These are phyloP conservation scores for Calonectria naviculata DNA, from an alignment of 2,329 filamentous ascomycete genomes.

Conservation along the genomic window DNA sequence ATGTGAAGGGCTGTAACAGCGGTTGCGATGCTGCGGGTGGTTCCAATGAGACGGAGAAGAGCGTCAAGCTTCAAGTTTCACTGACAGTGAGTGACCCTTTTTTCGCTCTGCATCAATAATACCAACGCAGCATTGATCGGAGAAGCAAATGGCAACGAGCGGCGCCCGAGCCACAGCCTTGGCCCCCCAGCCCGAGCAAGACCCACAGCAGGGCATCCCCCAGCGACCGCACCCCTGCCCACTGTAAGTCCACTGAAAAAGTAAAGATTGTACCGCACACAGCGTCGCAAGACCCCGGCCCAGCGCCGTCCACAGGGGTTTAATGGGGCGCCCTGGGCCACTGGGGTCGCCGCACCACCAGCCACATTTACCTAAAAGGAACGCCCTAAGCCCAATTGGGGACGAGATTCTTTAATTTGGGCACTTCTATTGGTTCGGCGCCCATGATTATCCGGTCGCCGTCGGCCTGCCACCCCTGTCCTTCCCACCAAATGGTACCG, in stretches of 20 bases:
- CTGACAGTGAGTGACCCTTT: conserved; percentile 34
- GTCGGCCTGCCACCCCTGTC: conserved; percentile 32
- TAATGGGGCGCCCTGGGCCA: conserved; percentile 12
- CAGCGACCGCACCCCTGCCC: conserved; percentile 8
- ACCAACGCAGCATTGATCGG: conserved; percentile 27
- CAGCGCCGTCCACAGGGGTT: conserved; percentile 24
- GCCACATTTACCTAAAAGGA: conserved; percentile 20
- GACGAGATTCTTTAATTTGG: conserved; percentile 25
- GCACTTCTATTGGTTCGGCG: conserved; percentile 41
- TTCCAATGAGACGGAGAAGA: conserved; percentile 40
- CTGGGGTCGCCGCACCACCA: conserved; percentile 32
- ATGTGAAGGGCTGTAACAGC: conserved; percentile 28
- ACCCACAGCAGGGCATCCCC: conserved; percentile 14
- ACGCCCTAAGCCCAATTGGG: conserved; percentile 43
- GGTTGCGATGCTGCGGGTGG: conserved; percentile 16
- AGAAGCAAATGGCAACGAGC: conserved; percentile 22
- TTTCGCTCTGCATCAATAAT: conserved; percentile 39
- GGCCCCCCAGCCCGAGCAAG: conserved; percentile 16
- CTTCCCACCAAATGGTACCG: conserved; percentile 14
- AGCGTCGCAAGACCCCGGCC: conserved; percentile 19
- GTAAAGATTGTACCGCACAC: conserved; percentile 9
- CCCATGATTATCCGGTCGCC: conserved; percentile 43
- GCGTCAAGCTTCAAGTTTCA: conserved; percentile 34
- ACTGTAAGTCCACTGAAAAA: conserved; percentile 30
- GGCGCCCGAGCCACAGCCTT: conserved; percentile 24